phyloP scores from a whole-genome alignment of 2,329 filamentous ascomycete species.

The Rhynchosporium secalis region DNA sequence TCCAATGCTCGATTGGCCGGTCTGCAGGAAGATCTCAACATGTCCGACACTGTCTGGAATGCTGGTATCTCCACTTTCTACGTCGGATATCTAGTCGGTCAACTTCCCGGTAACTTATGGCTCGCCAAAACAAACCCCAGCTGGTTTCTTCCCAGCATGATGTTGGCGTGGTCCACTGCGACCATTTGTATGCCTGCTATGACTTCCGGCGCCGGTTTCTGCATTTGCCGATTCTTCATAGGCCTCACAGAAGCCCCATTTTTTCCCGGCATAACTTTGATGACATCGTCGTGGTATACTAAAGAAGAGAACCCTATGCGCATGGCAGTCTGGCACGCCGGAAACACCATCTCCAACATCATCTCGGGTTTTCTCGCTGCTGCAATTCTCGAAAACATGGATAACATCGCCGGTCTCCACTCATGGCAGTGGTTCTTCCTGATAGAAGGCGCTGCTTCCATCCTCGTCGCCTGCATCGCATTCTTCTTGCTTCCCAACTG shows the following conservation, averaged over 20 bases:
- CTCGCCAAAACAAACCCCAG: not conserved
- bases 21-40: not conserved
- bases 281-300: slow-evolving; percentile 1
- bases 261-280: not conserved
- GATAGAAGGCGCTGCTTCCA: not conserved
- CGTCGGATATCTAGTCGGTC: not conserved
- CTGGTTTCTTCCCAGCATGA: not conserved
- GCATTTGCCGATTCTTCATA: not conserved
- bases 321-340: not conserved
- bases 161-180: not conserved
- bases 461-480: not conserved
- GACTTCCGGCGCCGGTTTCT: not conserved
- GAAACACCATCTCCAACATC: not conserved
- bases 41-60: not conserved
- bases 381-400: not conserved
- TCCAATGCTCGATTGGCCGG: not conserved
- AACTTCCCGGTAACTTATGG: not conserved
- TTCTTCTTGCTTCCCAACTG: not conserved
- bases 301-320: slow-evolving; percentile 2
- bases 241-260: not conserved
- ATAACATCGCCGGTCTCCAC: not conserved
- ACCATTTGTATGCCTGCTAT: not conserved
- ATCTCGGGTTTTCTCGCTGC: not conserved
- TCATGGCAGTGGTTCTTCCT: slow-evolving; percentile 1
- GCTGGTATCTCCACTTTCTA: not conserved